Conservation (phyloP, 2,329 filamentous ascomycete species). For the Laburnicola sp. region DNA sequence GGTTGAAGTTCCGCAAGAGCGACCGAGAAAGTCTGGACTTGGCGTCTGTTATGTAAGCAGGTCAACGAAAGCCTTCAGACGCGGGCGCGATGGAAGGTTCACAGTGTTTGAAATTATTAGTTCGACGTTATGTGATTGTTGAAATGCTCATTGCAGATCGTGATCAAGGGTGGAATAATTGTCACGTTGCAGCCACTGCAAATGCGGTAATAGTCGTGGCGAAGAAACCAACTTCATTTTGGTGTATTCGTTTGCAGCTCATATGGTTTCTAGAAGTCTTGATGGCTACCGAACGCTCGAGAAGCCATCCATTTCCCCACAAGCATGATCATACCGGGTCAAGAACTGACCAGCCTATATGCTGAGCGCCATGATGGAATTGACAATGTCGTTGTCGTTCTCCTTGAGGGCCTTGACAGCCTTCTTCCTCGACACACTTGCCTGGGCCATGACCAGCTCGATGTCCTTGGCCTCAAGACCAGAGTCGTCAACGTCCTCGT, state of each 20-base stretch:
- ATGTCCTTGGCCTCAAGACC: slow-evolving; percentile 99
- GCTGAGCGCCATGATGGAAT: slow-evolving; percentile 96
- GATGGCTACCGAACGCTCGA: slow-evolving; percentile 11
- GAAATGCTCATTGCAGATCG: no score
- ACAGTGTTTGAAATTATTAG: no score
- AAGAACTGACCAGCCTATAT: slow-evolving; percentile 46
- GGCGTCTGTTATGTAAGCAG: slow-evolving; percentile 11
- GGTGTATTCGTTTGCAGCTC: slow-evolving; percentile 9
- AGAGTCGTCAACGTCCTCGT: slow-evolving; percentile 90
- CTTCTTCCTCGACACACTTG: slow-evolving; percentile 95
- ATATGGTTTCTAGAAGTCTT: slow-evolving; percentile 7
- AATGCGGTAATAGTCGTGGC: slow-evolving; percentile 20
- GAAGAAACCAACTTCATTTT: slow-evolving; percentile 4
- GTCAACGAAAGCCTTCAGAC: no score
- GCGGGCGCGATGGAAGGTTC: no score
- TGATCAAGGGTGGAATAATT: no score
- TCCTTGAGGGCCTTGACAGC: slow-evolving; percentile 98
- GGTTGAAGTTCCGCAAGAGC: slow-evolving; percentile 33
- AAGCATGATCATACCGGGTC: slow-evolving; percentile 1
- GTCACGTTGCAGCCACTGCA: slow-evolving; percentile 28
- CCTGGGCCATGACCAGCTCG: slow-evolving; percentile 98
- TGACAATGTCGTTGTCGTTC: slow-evolving; percentile 99
- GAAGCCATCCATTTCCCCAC: slow-evolving; percentile 11
- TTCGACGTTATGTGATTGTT: no score
- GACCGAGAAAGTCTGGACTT: slow-evolving; percentile 8